A percentile compares a stretch with the other conserved stretches of the same genome.
Evolutionary conservation across 208 protist genomes (phyloP).

Genomic region (Leishmania turanica): DNA sequence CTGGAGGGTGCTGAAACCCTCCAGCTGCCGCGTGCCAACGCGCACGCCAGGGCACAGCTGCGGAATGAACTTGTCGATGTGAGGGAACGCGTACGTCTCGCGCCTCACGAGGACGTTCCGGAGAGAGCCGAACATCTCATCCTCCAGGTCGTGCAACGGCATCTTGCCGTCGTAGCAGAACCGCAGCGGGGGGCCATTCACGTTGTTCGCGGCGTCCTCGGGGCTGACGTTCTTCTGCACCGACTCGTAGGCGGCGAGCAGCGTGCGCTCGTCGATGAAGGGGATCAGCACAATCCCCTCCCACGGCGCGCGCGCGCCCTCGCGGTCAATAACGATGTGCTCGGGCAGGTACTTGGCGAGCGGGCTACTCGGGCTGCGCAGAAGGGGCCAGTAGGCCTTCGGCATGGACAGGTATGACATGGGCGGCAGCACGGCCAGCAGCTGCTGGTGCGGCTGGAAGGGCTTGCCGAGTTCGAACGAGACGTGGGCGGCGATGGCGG

Average conservation of each 20-base stretch:
- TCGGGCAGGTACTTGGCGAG: constrained; percentile 86
- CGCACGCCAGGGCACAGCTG: constrained; percentile 63
- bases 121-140: constrained; percentile 66
- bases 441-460: constrained; percentile 95
- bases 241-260: constrained; percentile 78
- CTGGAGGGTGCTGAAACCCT: constrained; percentile 82
- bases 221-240: constrained; percentile 64
- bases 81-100: constrained; percentile 62
- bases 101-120: constrained; percentile 52
- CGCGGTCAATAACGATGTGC: constrained; percentile 88
- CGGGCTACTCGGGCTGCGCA: constrained; percentile 63
- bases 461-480: constrained; percentile 77
- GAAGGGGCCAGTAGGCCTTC: constrained; percentile 87
- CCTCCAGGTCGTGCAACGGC: constrained; percentile 44
- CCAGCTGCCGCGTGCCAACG: constrained; percentile 56
- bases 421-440: constrained; percentile 98
- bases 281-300: constrained; percentile 93
- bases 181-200: constrained; percentile 52
- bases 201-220: constrained; percentile 80
- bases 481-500: constrained; percentile 52
- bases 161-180: constrained; percentile 75
- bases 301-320: constrained; percentile 86
- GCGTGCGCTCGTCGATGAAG: constrained; percentile 86
- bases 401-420: constrained; percentile 92
- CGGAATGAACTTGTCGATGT: constrained; percentile 52